Evolutionary conservation across 2,329 filamentous ascomycete species (phyloP), one percentile per base, ranked within the genome.

Genomic region (Boeremia lycopersici): DNA sequence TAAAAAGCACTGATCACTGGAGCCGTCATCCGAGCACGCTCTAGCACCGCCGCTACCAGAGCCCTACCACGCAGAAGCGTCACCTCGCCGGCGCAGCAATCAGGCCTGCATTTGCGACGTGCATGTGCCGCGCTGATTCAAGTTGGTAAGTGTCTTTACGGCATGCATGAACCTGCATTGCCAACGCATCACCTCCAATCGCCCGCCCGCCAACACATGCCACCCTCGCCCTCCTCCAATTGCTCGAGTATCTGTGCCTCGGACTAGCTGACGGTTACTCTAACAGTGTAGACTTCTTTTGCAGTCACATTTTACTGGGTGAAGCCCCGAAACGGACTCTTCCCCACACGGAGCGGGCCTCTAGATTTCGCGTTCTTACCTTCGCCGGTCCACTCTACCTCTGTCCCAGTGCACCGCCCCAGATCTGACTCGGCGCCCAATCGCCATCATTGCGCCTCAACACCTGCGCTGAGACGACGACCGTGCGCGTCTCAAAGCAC

Each of bases 131-230:
- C 58, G 63, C 67, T 68, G 65, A 69, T 68, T 68, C 63, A 68
- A 72, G 59, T 69, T 62, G 72, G 72, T 74, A 74, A 74, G 71
- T 71, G 63, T 60, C 60, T 59, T 55, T 61, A 48, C 49, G 47
- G 60, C 69, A 59, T 75, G 74, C 74, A 75, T 72, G 69, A 65
- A 71, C 68, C 69, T 73, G 73, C 73, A 76, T 69, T 75, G 74
- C 72, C 74, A 77, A 58, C 75, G 69, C 74, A 77, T 76, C 74
- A 72, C 68, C 70, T 73, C 73, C 73, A 74, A 76, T 75, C 68
- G 70, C 60, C 69, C 68, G 60, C 67, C 66, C 65, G 69, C 70
- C 72, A 74, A 64, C 74, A 70, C 71, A 73, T 73, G 68, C 67
- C 68, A 58, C 26, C 61, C 62, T 68, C 65, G 63, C 65, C 66